phyloP scores from a whole-genome alignment of 805 yeast genomes.

The Saturnispora hagleri region DNA sequence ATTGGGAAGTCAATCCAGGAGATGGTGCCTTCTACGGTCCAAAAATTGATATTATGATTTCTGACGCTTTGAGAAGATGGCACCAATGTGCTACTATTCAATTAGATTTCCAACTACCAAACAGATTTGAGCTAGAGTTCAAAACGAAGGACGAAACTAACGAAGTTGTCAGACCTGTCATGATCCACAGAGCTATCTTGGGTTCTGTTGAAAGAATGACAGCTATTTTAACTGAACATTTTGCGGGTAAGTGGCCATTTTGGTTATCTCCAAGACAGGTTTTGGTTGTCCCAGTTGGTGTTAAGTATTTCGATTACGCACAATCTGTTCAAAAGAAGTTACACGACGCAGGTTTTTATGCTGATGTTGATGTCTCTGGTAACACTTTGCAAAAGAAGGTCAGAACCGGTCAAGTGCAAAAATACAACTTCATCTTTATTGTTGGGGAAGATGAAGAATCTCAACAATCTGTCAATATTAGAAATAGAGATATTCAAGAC shows the following conservation, averaged over 20 bases:
- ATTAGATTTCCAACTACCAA: slow-evolving; percentile 96
- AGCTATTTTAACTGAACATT: slow-evolving; percentile 95
- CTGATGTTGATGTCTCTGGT: slow-evolving; percentile 89
- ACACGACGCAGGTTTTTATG: slow-evolving; percentile 71
- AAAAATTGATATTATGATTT: slow-evolving; percentile 91
- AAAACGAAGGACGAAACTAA: slow-evolving; percentile 57
- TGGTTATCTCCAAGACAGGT: slow-evolving; percentile 99
- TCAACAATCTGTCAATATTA: slow-evolving; percentile 76
- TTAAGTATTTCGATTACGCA: slow-evolving; percentile 86
- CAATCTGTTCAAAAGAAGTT: slow-evolving; percentile 62
- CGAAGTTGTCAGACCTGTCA: slow-evolving; percentile 79
- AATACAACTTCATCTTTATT: slow-evolving; percentile 90
- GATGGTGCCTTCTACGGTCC: slow-evolving; percentile 97
- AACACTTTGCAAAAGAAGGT: slow-evolving; percentile 98
- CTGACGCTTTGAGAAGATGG: slow-evolving; percentile 94
- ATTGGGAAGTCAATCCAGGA: slow-evolving; percentile 92
- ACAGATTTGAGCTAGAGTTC: slow-evolving; percentile 84
- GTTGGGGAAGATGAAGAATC: slow-evolving; percentile 93
- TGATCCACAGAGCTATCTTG: slow-evolving; percentile 98
- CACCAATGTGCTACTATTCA: slow-evolving; percentile 99
- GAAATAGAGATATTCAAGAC: slow-evolving; percentile 92
- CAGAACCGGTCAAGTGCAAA: slow-evolving; percentile 89
- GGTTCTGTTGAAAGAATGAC: slow-evolving; percentile 99
- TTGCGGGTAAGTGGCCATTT: slow-evolving; percentile 99
- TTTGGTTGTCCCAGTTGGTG: slow-evolving; percentile 94